phyloP scores from a whole-genome alignment of 805 yeast species.

The Kuraishia floccosa region DNA sequence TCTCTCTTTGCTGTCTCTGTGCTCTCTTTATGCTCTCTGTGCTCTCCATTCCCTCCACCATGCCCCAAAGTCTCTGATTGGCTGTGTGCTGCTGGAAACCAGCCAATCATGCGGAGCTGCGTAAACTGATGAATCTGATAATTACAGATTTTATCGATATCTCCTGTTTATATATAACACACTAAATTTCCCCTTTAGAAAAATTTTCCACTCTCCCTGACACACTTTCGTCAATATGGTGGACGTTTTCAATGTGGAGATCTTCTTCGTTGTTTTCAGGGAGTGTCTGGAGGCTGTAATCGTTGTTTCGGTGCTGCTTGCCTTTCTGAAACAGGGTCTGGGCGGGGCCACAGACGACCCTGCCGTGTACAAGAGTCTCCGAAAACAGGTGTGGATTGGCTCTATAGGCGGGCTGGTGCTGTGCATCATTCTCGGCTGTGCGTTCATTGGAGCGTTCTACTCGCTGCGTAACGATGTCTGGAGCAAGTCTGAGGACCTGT shows the following conservation, averaged over 20 bases:
- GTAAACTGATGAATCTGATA: too few species aligned
- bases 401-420: slow-evolving; percentile 58
- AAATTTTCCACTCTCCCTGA: not conserved
- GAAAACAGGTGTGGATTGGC: slow-evolving; percentile 85
- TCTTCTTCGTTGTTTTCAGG: slow-evolving; percentile 87
- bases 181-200: too few species aligned
- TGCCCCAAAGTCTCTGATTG: too few species aligned
- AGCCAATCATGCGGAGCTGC: too few species aligned
- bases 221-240: too few species aligned
- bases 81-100: too few species aligned
- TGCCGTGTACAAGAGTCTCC: slow-evolving; percentile 44
- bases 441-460: slow-evolving; percentile 91
- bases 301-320: slow-evolving; percentile 81
- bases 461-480: slow-evolving; percentile 73
- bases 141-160: too few species aligned
- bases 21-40: too few species aligned
- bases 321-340: slow-evolving; percentile 84
- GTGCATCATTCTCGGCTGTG: slow-evolving; percentile 82
- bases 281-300: slow-evolving; percentile 90
- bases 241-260: slow-evolving; percentile 52
- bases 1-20: too few species aligned
- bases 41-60: too few species aligned
- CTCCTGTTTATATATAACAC: too few species aligned
- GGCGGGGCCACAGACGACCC: slow-evolving; percentile 44
- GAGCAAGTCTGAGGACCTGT: slow-evolving; percentile 78